Percentiles rank a stretch among this genome's conserved stretches.
phyloP scores from a whole-genome alignment of 805 yeast species.

The Wickerhamiella parazyma region DNA sequence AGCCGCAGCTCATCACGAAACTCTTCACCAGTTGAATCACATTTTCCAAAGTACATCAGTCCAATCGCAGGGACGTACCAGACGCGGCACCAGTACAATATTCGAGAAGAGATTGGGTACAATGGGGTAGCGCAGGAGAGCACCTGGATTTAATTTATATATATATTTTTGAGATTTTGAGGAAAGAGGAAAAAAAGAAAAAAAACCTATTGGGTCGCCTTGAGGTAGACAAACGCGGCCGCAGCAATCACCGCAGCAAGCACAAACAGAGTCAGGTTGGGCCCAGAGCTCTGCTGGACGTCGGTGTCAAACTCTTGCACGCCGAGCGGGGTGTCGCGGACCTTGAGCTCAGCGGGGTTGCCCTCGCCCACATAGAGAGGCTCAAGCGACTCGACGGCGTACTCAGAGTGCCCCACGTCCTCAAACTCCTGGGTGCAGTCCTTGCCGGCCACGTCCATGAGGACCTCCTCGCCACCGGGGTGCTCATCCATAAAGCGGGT shows the following conservation, averaged over 20 bases:
- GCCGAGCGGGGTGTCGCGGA: slow-evolving; percentile 15
- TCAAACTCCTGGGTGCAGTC: slow-evolving; percentile 61
- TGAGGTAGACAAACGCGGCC: slow-evolving; percentile 24
- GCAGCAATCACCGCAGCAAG: slow-evolving; percentile 25
- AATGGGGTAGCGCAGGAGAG: neutral
- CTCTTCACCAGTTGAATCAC: slow-evolving; percentile 3
- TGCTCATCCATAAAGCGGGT: slow-evolving; percentile 44
- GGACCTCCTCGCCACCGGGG: slow-evolving; percentile 80
- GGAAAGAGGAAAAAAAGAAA: neutral
- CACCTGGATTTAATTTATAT: slow-evolving; percentile 7
- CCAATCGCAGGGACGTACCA: slow-evolving; percentile 6
- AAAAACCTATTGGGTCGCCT: slow-evolving; percentile 2
- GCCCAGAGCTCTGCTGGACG: slow-evolving; percentile 14
- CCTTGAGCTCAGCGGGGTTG: slow-evolving; percentile 35
- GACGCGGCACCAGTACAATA: slow-evolving; percentile 1
- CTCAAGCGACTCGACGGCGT: slow-evolving; percentile 66
- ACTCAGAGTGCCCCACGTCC: slow-evolving; percentile 96
- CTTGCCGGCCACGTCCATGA: slow-evolving; percentile 64
- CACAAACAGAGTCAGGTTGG: slow-evolving; percentile 20
- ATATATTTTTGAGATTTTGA: neutral
- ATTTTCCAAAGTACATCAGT: slow-evolving; percentile 6
- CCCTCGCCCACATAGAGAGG: slow-evolving; percentile 65
- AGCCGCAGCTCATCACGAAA: slow-evolving; percentile 1
- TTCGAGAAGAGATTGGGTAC: slow-evolving; percentile 3
- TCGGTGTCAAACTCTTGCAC: slow-evolving; percentile 17